These are phyloP conservation scores for Cryptosporidium meleagridis DNA, from an alignment of 169 alveolate genomes.

Conservation along the genomic window DNA sequence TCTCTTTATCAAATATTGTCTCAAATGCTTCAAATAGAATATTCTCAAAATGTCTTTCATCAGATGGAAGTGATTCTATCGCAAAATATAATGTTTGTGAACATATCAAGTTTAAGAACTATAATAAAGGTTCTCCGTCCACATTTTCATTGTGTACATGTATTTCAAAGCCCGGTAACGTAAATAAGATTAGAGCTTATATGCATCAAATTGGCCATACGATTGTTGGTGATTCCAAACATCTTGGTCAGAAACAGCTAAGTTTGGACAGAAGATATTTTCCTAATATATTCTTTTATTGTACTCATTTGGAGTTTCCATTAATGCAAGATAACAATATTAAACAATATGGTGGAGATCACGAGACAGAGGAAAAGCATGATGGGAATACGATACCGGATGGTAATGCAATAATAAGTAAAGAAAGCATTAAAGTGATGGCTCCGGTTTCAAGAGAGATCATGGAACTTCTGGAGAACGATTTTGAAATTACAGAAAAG, in stretches of 20 bases:
- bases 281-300: conserved; percentile 37
- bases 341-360: neutral
- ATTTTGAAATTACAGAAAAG: conserved; percentile 38
- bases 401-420: neutral
- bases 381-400: neutral
- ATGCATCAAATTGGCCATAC: conserved; percentile 58
- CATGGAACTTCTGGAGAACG: conserved; percentile 21
- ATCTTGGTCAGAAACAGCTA: conserved; percentile 28
- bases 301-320: conserved; percentile 42
- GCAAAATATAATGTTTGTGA: conserved; percentile 43
- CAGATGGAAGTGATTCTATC: conserved; percentile 17
- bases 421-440: neutral
- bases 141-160: conserved; percentile 39
- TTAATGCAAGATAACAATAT: neutral
- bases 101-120: conserved; percentile 21
- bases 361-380: neutral
- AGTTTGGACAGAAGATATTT: conserved; percentile 46
- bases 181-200: conserved; percentile 33
- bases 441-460: conserved; percentile 16
- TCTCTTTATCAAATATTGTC: conserved; percentile 19
- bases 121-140: conserved; percentile 39
- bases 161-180: conserved; percentile 5
- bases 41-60: conserved; percentile 35
- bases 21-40: conserved; percentile 22
- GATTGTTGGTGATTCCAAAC: conserved; percentile 46